A percentile compares a stretch with the other conserved stretches of the same genome.
These are phyloP conservation scores for Podospora didyma DNA, from an alignment of 495 filamentous ascomycete genomes.

Conservation along the genomic window DNA sequence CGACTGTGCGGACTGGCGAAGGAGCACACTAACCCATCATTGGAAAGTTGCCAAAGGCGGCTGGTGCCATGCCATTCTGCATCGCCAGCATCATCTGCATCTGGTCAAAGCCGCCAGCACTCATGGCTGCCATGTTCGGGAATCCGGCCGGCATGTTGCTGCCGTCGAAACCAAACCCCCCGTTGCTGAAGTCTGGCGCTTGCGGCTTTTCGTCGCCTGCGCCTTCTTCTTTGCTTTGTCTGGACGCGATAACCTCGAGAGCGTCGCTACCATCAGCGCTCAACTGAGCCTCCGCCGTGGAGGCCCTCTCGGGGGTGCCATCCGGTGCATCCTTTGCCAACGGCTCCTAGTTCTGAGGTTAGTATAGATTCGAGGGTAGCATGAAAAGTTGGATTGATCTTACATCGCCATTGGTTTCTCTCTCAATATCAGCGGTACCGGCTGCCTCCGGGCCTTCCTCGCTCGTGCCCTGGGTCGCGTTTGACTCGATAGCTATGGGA, in stretches of 20 bases:
- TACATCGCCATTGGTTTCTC: constrained; percentile 7
- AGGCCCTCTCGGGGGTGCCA: constrained; percentile 2
- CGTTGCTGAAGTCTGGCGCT: constrained; percentile 18
- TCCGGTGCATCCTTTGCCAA: background rate
- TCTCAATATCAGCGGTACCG: background rate
- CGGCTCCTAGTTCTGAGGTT: constrained; percentile 16
- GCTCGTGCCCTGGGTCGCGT: too few relatives aligned
- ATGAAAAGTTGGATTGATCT: background rate
- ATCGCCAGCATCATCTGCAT: constrained; percentile 71
- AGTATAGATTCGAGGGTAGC: background rate
- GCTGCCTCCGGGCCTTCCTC: too few relatives aligned
- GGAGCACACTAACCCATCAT: constrained; percentile 77
- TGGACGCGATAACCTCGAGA: constrained; percentile 21
- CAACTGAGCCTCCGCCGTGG: constrained; percentile 4
- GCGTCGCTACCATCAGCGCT: constrained; percentile 13
- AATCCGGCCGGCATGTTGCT: constrained; percentile 49
- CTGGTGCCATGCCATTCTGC: constrained; percentile 67
- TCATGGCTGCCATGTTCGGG: constrained; percentile 58
- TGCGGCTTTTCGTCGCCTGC: constrained; percentile 32
- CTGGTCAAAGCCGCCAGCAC: constrained; percentile 64
- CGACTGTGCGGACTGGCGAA: background rate
- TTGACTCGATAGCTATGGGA: too few relatives aligned
- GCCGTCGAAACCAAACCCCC: constrained; percentile 41
- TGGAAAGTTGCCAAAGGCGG: constrained; percentile 57
- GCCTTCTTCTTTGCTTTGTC: constrained; percentile 26